Evolutionary conservation across 768 basidiomycete species (phyloP).

Genomic region (Rossbeevera mucosa): DNA sequence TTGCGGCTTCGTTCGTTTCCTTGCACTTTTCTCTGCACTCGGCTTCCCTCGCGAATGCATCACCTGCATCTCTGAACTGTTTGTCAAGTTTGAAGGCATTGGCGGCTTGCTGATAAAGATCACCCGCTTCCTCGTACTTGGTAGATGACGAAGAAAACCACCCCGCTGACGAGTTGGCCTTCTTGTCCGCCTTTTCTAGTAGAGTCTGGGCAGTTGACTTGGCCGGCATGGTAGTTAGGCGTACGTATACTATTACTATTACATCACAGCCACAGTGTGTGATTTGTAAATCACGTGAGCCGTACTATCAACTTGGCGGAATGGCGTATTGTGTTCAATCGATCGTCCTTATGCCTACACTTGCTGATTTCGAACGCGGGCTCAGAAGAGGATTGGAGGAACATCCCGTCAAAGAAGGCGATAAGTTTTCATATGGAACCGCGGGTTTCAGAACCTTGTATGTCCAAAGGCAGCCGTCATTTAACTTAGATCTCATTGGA

Average conservation of each 20-base stretch:
- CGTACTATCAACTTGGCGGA: background rate
- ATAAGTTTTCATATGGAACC: constrained; percentile 85
- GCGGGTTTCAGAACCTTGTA: constrained; percentile 92
- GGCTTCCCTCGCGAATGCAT: constrained; percentile 89
- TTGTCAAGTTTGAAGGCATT: constrained; percentile 93
- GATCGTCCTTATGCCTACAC: constrained; percentile 28
- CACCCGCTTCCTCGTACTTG: constrained; percentile 94
- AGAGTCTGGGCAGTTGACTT: constrained; percentile 75
- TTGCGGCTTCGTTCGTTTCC: constrained; percentile 91
- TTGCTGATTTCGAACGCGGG: constrained; percentile 34
- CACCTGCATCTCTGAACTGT: constrained; percentile 86
- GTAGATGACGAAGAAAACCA: constrained; percentile 85
- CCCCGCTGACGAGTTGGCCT: constrained; percentile 71
- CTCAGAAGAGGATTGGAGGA: constrained; percentile 49
- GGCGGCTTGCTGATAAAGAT: constrained; percentile 91
- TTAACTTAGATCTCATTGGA: constrained; percentile 7
- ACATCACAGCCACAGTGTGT: background rate
- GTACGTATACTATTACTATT: background rate
- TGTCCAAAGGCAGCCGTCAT: constrained; percentile 29
- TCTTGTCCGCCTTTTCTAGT: constrained; percentile 90
- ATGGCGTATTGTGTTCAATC: background rate
- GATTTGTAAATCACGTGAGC: constrained; percentile 17
- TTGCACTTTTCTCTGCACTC: constrained; percentile 88
- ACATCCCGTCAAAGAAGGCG: constrained; percentile 67
- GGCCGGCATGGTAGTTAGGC: constrained; percentile 48